phyloP scores from a whole-genome alignment of 257 asterid genomes.

The Ajuga chamaepitys region DNA sequence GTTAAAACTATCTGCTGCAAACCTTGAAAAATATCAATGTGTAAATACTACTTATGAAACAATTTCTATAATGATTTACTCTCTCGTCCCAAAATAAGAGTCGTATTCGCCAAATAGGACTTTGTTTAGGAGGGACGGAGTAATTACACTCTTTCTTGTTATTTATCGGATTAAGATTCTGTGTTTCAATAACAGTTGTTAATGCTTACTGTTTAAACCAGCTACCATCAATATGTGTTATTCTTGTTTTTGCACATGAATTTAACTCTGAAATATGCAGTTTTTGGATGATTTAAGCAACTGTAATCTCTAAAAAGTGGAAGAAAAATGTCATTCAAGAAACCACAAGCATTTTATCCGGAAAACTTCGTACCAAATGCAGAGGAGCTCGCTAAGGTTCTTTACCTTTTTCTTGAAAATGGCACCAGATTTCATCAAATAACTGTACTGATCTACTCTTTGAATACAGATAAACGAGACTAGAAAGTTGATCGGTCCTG shows the following conservation, averaged over 20 bases:
- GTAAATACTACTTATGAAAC: too few relatives aligned
- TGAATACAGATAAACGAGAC: constrained; percentile 40
- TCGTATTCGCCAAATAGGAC: too few relatives aligned
- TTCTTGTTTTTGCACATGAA: neutral
- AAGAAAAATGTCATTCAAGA: constrained; percentile 32
- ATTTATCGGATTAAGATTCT: too few relatives aligned
- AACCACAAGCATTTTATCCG: constrained; percentile 12
- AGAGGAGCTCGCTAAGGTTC: constrained; percentile 46
- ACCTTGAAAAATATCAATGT: too few relatives aligned
- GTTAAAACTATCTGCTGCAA: too few relatives aligned
- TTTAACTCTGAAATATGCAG: neutral
- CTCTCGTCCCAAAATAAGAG: too few relatives aligned
- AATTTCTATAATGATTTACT: too few relatives aligned
- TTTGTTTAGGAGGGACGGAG: too few relatives aligned
- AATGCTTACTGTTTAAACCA: neutral
- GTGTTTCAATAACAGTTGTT: neutral
- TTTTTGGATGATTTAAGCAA: constrained; percentile 5
- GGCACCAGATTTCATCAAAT: neutral
- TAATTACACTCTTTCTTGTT: too few relatives aligned
- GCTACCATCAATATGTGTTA: neutral
- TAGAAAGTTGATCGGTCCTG: constrained; percentile 37
- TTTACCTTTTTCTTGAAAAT: too few relatives aligned
- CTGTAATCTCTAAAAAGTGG: constrained; percentile 4
- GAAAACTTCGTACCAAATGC: constrained; percentile 19
- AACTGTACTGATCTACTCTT: neutral